phyloP scores from a whole-genome alignment of 2,329 filamentous ascomycete species.

The Beauveria medogensis region DNA sequence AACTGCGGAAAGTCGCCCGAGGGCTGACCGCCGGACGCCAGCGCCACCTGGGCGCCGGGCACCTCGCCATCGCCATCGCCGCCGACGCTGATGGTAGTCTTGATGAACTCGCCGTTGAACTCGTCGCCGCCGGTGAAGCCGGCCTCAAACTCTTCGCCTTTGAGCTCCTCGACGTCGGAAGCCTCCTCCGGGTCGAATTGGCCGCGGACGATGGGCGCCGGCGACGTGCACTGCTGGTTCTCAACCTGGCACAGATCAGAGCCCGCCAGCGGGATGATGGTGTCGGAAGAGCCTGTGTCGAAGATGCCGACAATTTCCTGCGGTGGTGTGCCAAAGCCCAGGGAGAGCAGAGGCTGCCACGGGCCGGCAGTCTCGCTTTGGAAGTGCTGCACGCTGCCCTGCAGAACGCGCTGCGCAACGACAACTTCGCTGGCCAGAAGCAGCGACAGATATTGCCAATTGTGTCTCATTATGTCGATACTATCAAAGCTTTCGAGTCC shows the following conservation, averaged over 20 bases:
- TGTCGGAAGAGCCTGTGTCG: conserved; percentile 2
- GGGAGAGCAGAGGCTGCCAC: background rate
- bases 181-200: background rate
- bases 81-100: background rate
- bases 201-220: background rate
- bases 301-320: conserved; percentile 5
- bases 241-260: background rate
- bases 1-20: background rate
- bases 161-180: background rate
- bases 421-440: background rate
- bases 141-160: background rate
- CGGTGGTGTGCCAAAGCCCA: background rate
- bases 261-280: conserved; percentile 3
- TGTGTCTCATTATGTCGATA: background rate
- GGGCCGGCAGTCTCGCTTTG: background rate
- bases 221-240: conserved; percentile 5
- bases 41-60: background rate
- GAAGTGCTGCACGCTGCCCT: conserved; percentile 8
- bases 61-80: background rate
- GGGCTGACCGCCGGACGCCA: background rate
- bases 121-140: background rate
- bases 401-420: background rate
- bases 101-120: background rate
- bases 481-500: background rate
- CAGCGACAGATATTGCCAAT: background rate